Evolutionary conservation across 139 green algal species (phyloP).

Genomic region (Trebouxia sp.): DNA sequence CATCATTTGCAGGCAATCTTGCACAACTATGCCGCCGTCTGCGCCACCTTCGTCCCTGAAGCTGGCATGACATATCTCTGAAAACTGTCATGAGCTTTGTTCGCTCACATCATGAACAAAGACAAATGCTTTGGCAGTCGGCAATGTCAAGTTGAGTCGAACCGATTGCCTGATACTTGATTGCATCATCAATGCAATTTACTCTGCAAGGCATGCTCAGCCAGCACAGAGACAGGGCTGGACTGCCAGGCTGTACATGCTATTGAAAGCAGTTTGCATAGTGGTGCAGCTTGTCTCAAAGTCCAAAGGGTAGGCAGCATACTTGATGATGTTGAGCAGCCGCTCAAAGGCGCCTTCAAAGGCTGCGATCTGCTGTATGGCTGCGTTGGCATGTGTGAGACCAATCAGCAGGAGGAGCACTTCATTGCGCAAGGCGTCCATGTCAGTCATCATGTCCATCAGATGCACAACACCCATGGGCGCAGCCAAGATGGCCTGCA

Average conservation of each 20-base stretch:
- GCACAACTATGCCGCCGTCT: constrained; percentile 78
- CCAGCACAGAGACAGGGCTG: neutral
- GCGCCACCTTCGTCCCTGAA: constrained; percentile 72
- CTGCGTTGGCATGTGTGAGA: constrained; percentile 62
- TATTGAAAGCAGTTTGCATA: neutral
- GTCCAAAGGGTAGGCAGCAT: neutral
- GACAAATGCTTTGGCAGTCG: neutral
- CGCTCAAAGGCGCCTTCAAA: constrained; percentile 92
- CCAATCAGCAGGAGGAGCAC: constrained; percentile 76
- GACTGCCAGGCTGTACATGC: neutral
- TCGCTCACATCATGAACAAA: neutral
- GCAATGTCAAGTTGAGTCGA: neutral
- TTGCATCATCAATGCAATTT: neutral
- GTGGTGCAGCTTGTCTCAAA: neutral
- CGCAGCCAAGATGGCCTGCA: constrained; percentile 70
- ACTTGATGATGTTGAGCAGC: constrained; percentile 72
- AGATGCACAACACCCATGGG: constrained; percentile 78
- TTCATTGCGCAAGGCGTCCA: constrained; percentile 85
- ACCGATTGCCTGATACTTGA: neutral
- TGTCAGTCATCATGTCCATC: constrained; percentile 83
- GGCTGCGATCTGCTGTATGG: constrained; percentile 89
- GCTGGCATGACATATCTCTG: neutral
- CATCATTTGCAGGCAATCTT: constrained; percentile 88
- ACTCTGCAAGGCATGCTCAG: neutral
- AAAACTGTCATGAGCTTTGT: neutral